These are phyloP conservation scores for Aspergillus taichungensis DNA, from an alignment of 495 filamentous ascomycete species.

Conservation along the genomic window DNA sequence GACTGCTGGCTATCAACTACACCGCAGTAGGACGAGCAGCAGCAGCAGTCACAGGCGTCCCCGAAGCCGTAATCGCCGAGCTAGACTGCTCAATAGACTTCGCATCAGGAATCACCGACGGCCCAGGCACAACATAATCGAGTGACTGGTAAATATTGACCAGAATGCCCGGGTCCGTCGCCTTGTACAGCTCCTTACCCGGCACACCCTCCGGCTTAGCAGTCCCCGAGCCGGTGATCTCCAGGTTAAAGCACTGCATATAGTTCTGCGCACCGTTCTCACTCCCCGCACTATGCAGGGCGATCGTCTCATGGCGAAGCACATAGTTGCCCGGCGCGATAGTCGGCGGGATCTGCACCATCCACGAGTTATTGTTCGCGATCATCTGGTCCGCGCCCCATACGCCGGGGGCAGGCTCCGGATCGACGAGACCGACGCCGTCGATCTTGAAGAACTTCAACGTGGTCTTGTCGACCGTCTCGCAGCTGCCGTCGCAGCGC, in stretches of 20 bases:
- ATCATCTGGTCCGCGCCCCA: constrained; percentile 56
- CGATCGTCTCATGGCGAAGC: constrained; percentile 60
- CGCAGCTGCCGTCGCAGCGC: constrained; percentile 50
- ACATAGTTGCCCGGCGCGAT: constrained; percentile 56
- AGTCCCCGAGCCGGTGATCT: constrained; percentile 48
- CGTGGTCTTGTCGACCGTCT: constrained; percentile 41
- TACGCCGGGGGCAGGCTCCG: constrained; percentile 28
- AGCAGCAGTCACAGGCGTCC: constrained; percentile 1
- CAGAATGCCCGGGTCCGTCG: constrained; percentile 45
- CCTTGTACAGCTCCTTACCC: constrained; percentile 45
- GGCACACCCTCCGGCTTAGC: constrained; percentile 36
- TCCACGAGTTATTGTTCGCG: constrained; percentile 49
- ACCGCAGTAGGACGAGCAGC: constrained; percentile 1
- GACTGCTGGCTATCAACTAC: background rate
- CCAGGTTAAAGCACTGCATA: constrained; percentile 58
- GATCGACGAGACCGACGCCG: constrained; percentile 42
- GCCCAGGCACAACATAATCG: constrained; percentile 44
- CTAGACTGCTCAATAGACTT: constrained; percentile 3
- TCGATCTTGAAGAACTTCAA: constrained; percentile 63
- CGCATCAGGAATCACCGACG: constrained; percentile 29
- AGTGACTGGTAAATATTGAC: constrained; percentile 50
- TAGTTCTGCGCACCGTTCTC: constrained; percentile 55
- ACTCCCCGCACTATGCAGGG: constrained; percentile 45
- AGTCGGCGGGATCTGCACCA: constrained; percentile 47
- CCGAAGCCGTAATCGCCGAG: constrained; percentile 6